phyloP scores from a whole-genome alignment of 1,139 yeast species.

The Candida sanyaensis region DNA sequence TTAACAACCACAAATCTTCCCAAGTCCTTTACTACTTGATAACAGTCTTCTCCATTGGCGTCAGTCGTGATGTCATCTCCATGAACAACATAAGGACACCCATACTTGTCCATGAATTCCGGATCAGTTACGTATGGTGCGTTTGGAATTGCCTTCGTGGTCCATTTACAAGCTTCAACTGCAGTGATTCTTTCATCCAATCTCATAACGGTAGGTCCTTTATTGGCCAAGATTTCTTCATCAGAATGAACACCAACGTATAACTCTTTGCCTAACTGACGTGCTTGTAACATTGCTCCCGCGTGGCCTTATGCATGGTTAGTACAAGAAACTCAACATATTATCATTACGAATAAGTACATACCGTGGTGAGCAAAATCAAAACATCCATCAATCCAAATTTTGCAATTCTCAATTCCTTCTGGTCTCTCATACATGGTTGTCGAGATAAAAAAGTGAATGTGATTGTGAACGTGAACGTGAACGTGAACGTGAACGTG shows the following conservation, averaged over 20 bases:
- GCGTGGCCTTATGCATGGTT: conserved; percentile 64
- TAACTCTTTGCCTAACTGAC: conserved; percentile 71
- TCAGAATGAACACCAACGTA: conserved; percentile 92
- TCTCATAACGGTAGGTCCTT: conserved; percentile 94
- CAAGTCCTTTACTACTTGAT: conserved; percentile 76
- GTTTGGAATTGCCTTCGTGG: conserved; percentile 64
- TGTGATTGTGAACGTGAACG: background rate
- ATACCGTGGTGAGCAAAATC: conserved; percentile 95
- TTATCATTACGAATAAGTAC: conserved; percentile 18
- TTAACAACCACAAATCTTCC: conserved; percentile 90
- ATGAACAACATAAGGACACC: conserved; percentile 88
- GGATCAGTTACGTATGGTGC: conserved; percentile 98
- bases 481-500: too few species aligned
- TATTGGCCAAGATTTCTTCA: conserved; percentile 76
- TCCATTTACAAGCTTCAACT: conserved; percentile 91
- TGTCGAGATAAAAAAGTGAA: background rate
- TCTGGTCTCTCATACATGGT: conserved; percentile 45
- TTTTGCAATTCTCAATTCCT: conserved; percentile 46
- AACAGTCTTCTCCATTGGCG: conserved; percentile 92
- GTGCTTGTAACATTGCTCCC: conserved; percentile 93
- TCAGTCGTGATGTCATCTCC: conserved; percentile 98
- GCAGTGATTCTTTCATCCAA: conserved; percentile 77
- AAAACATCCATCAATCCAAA: conserved; percentile 98
- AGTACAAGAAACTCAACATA: conserved; percentile 4
- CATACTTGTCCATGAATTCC: conserved; percentile 67